A percentile compares a stretch with the other conserved stretches of the same genome.
These are phyloP conservation scores for Backusella luteola DNA, from an alignment of 192 early-diverging fungal genomes.

Conservation along the genomic window DNA sequence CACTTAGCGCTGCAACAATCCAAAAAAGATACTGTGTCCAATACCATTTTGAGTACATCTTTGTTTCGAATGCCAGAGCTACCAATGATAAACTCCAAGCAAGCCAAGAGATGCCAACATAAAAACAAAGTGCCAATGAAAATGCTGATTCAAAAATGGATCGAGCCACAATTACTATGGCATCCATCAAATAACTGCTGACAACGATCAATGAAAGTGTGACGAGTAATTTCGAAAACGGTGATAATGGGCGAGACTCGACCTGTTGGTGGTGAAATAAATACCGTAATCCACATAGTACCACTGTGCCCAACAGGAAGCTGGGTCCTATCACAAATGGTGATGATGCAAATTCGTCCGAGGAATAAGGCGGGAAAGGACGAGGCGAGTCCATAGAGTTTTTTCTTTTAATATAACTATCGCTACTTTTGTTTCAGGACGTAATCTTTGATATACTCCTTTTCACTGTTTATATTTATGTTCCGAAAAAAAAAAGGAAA, in stretches of 20 bases:
- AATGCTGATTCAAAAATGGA: constrained; percentile 43
- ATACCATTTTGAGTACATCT: constrained; percentile 43
- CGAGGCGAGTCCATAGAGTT: neutral
- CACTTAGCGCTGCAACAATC: constrained; percentile 40
- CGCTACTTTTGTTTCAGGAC: neutral
- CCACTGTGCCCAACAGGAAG: constrained; percentile 12
- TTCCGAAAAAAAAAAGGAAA: neutral
- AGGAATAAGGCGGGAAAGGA: constrained; percentile 25
- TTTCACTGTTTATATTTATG: neutral
- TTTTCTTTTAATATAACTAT: too few species aligned
- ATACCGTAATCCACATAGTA: constrained; percentile 16
- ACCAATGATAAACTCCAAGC: constrained; percentile 39
- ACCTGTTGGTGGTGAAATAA: neutral
- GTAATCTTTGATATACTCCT: neutral
- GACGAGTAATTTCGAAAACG: constrained; percentile 32
- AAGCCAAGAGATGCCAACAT: constrained; percentile 37
- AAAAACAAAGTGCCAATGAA: constrained; percentile 41
- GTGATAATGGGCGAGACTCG: neutral
- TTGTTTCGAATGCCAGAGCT: constrained; percentile 37
- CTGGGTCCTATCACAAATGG: constrained; percentile 27
- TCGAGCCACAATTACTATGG: constrained; percentile 34
- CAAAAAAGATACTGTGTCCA: constrained; percentile 57
- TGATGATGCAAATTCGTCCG: constrained; percentile 20
- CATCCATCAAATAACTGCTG: constrained; percentile 35
- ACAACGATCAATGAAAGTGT: constrained; percentile 28